These are phyloP conservation scores for Ocimum tenuiflorum DNA, from an alignment of 257 asterid genomes.

Conservation along the genomic window DNA sequence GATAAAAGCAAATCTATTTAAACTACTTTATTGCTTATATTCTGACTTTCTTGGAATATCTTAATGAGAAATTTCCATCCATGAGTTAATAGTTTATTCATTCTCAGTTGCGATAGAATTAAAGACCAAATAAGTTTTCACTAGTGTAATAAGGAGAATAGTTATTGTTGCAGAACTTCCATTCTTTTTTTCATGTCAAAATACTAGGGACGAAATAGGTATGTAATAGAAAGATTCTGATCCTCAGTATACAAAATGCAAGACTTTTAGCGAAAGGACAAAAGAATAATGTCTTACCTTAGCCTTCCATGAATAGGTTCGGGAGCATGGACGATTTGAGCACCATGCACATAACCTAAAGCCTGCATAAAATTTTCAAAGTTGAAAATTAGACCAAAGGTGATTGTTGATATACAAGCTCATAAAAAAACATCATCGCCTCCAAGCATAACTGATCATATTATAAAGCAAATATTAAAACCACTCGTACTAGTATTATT, in stretches of 20 bases:
- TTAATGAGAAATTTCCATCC: too few species aligned
- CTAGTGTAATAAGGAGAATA: too few species aligned
- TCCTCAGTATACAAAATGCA: not conserved
- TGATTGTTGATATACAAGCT: not conserved
- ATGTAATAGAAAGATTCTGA: too few species aligned
- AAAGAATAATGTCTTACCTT: conserved; percentile 40
- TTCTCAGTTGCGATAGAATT: too few species aligned
- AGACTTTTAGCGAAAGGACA: not conserved
- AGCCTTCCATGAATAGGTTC: conserved; percentile 95
- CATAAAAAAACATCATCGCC: not conserved
- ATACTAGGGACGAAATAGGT: too few species aligned
- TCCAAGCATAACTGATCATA: conserved; percentile 1
- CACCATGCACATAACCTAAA: conserved; percentile 90
- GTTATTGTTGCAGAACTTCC: too few species aligned
- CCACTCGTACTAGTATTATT: not conserved
- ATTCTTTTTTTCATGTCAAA: too few species aligned
- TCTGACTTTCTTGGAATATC: too few species aligned
- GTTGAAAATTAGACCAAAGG: conserved; percentile 1
- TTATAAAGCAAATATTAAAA: not conserved
- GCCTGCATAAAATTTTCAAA: conserved; percentile 49
- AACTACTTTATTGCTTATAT: too few species aligned
- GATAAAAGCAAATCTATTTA: not conserved
- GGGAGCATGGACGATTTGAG: conserved; percentile 72
- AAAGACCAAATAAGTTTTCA: too few species aligned
- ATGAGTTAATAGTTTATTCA: too few species aligned